A percentile compares a stretch with the other conserved stretches of the same genome.
phyloP scores from a whole-genome alignment of 371 early-diverging fungal genomes.

The Thermomucor indicae-seudaticae region DNA sequence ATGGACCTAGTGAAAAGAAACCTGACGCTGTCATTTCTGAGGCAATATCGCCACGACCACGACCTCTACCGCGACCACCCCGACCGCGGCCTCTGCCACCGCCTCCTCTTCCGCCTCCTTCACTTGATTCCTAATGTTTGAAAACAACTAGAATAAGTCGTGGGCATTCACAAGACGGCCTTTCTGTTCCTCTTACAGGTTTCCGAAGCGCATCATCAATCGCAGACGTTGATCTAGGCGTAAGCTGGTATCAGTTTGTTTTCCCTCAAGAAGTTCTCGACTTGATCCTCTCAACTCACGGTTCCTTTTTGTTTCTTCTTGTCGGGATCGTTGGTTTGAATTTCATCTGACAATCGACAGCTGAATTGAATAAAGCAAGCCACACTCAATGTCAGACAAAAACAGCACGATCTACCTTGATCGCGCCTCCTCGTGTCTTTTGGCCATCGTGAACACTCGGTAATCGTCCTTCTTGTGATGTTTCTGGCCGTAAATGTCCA shows the following conservation, averaged over 20 bases:
- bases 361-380: not conserved
- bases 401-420: slow-evolving; percentile 30
- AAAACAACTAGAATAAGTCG: not conserved
- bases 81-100: slow-evolving; percentile 41
- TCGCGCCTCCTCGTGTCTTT: slow-evolving; percentile 43
- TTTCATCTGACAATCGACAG: slow-evolving; percentile 43
- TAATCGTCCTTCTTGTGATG: slow-evolving; percentile 28
- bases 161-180: not conserved
- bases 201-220: slow-evolving; percentile 38
- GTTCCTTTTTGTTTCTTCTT: slow-evolving; percentile 61
- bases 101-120: slow-evolving; percentile 22
- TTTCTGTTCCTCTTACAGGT: slow-evolving; percentile 4
- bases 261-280: no score
- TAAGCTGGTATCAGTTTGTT: not conserved
- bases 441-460: slow-evolving; percentile 42
- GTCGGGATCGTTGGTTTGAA: slow-evolving; percentile 63
- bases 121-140: slow-evolving; percentile 5
- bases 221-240: slow-evolving; percentile 30
- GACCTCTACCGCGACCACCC: slow-evolving; percentile 36
- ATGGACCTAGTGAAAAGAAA: slow-evolving; percentile 67
- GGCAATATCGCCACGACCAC: slow-evolving; percentile 24
- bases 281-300: slow-evolving; percentile 29
- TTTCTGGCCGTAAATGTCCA: slow-evolving; percentile 37
- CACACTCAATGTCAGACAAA: not conserved
- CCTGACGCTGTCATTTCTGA: slow-evolving; percentile 56